Evolutionary conservation across 352 stramenopile genomes (phyloP).

Genomic region (Phytopythium helicoides): DNA sequence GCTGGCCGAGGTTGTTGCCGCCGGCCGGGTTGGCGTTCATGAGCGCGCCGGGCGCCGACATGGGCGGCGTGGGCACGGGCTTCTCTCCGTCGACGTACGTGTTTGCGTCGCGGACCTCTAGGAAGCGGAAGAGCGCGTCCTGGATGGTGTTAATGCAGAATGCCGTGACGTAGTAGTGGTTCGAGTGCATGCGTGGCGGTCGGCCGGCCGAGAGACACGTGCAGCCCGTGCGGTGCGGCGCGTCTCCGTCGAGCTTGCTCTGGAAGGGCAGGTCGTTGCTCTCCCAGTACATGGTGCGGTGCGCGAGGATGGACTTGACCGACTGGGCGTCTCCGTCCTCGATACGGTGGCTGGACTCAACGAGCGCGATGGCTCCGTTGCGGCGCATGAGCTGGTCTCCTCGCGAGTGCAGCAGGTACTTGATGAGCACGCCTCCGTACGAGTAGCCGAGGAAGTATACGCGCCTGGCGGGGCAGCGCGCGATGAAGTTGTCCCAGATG

Average conservation of each 20-base stretch:
- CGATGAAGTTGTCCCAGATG: conserved; percentile 84
- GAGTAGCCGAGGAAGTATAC: conserved; percentile 89
- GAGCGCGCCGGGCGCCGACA: conserved; percentile 35
- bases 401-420: conserved; percentile 86
- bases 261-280: conserved; percentile 80
- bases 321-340: conserved; percentile 85
- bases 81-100: conserved; percentile 76
- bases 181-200: conserved; percentile 64
- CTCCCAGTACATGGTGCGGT: conserved; percentile 90
- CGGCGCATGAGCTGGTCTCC: conserved; percentile 85
- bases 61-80: conserved; percentile 58
- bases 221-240: conserved; percentile 78
- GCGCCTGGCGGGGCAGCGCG: conserved; percentile 45
- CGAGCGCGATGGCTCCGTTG: conserved; percentile 83
- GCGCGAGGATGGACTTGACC: conserved; percentile 82
- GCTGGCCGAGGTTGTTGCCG: conserved; percentile 3
- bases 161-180: conserved; percentile 88
- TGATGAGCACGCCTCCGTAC: conserved; percentile 86
- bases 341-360: conserved; percentile 86
- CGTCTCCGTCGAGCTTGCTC: conserved; percentile 72
- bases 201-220: conserved; percentile 77
- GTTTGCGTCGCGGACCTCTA: conserved; percentile 74
- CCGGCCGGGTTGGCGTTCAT: conserved; percentile 14
- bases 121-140: conserved; percentile 81
- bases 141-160: conserved; percentile 89